A percentile compares a stretch with the other conserved stretches of the same genome.
These are phyloP conservation scores for Myxozyma neotropica DNA, from an alignment of 805 yeast genomes.

Conservation along the genomic window DNA sequence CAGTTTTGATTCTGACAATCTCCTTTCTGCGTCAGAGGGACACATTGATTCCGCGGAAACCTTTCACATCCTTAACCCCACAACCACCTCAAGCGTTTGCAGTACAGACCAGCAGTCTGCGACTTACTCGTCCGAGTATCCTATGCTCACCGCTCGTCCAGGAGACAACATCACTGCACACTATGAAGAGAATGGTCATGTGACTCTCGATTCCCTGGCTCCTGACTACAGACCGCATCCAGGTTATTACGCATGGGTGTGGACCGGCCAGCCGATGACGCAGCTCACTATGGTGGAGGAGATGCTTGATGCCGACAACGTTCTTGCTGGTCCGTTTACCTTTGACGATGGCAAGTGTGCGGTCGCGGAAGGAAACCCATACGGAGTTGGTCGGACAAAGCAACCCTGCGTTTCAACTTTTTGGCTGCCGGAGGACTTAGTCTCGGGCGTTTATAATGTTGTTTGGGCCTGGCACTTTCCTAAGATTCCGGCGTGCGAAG, in stretches of 20 bases:
- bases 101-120: constrained; percentile 20
- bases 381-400: constrained; percentile 17
- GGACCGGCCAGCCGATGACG: constrained; percentile 25
- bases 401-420: constrained; percentile 30
- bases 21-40: constrained; percentile 16
- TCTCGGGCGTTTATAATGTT: constrained; percentile 27
- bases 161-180: constrained; percentile 30
- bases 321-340: constrained; percentile 32
- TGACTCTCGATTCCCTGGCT: constrained; percentile 31
- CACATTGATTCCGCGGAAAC: constrained; percentile 34
- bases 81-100: constrained; percentile 23
- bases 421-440: constrained; percentile 20
- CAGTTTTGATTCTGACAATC: background rate
- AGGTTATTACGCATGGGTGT: constrained; percentile 32
- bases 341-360: constrained; percentile 36
- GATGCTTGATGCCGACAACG: constrained; percentile 19
- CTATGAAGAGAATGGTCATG: constrained; percentile 35
- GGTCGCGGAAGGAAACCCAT: constrained; percentile 17
- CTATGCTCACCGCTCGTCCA: constrained; percentile 31
- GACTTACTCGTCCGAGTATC: constrained; percentile 31
- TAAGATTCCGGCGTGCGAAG: constrained; percentile 27
- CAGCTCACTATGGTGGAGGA: constrained; percentile 29
- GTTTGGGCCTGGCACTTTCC: constrained; percentile 38
- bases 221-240: constrained; percentile 35
- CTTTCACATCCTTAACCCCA: constrained; percentile 30